phyloP scores from a whole-genome alignment of 176 grass and related monocot species.

The Cymbopogon citratus region DNA sequence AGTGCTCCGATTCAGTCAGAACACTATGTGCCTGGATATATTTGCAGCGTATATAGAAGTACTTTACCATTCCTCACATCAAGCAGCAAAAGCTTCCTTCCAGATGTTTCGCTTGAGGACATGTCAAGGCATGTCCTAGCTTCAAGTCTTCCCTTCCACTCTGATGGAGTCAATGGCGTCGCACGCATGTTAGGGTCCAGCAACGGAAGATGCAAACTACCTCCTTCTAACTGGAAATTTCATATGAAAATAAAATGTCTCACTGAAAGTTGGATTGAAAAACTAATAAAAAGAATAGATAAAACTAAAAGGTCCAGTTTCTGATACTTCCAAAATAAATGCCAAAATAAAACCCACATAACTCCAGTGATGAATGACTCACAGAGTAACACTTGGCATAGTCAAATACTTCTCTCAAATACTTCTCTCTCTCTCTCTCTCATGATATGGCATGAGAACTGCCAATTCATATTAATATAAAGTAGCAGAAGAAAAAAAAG shows the following conservation, averaged over 20 bases:
- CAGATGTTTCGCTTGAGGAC: constrained; percentile 22
- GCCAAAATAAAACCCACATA: background rate
- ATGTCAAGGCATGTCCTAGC: constrained; percentile 25
- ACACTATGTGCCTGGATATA: background rate
- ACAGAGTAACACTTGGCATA: constrained; percentile 9
- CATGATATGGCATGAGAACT: background rate
- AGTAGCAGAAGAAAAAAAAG: background rate
- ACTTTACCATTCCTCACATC: constrained; percentile 94
- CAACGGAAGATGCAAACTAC: constrained; percentile 74
- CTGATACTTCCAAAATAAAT: background rate
- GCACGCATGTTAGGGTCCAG: constrained; percentile 67
- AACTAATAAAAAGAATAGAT: background rate
- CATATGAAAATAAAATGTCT: constrained; percentile 22
- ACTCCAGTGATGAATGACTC: constrained; percentile 6
- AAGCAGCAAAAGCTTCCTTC: constrained; percentile 57
- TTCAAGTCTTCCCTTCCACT: constrained; percentile 76
- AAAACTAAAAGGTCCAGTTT: background rate
- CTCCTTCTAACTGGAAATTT: constrained; percentile 78
- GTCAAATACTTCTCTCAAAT: background rate
- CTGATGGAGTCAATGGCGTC: constrained; percentile 58
- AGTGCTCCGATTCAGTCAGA: background rate
- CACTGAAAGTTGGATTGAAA: background rate
- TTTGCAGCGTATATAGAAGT: constrained; percentile 10
- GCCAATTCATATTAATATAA: background rate
- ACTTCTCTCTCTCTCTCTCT: background rate